Evolutionary conservation across 164 flowering plant genomes (phyloP).

Genomic region (Euptelea pleiosperma): DNA sequence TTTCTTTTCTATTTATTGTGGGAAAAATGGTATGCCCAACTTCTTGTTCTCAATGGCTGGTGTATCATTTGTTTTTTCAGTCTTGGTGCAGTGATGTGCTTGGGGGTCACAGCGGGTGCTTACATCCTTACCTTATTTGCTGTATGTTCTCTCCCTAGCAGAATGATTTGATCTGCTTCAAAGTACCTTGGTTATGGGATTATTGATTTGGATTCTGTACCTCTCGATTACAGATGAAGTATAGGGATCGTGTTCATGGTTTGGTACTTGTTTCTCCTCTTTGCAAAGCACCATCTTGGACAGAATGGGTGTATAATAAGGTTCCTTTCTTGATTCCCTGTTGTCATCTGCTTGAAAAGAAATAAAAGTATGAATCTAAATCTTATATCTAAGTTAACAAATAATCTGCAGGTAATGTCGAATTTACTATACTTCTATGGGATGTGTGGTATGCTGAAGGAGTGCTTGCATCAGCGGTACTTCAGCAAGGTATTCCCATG

Average conservation of each 20-base stretch:
- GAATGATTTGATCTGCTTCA: background rate
- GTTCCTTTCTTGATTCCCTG: slow-evolving; percentile 22
- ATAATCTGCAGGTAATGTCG: slow-evolving; percentile 58
- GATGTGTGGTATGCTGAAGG: slow-evolving; percentile 79
- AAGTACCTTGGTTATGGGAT: background rate
- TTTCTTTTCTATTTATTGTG: background rate
- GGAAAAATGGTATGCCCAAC: background rate
- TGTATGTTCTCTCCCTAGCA: slow-evolving; percentile 24
- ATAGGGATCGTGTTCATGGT: slow-evolving; percentile 63
- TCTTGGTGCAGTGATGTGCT: slow-evolving; percentile 64
- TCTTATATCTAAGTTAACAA: background rate
- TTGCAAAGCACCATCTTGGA: slow-evolving; percentile 72
- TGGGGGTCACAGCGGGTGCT: slow-evolving; percentile 76
- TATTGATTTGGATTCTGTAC: slow-evolving; percentile 1
- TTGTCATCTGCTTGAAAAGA: background rate
- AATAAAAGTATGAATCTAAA: background rate
- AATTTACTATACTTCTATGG: slow-evolving; percentile 87
- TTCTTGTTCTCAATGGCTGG: slow-evolving; percentile 11
- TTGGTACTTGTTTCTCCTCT: slow-evolving; percentile 70
- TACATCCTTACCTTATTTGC: slow-evolving; percentile 64
- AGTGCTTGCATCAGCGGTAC: slow-evolving; percentile 68
- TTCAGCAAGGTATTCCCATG: slow-evolving; percentile 69
- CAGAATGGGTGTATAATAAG: slow-evolving; percentile 73
- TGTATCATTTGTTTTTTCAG: slow-evolving; percentile 26
- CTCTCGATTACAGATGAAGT: slow-evolving; percentile 46